Evolutionary conservation across 2,329 filamentous ascomycete genomes (phyloP), one percentile per base, ranked within the genome.

Genomic region (Bipolaris oryzae): DNA sequence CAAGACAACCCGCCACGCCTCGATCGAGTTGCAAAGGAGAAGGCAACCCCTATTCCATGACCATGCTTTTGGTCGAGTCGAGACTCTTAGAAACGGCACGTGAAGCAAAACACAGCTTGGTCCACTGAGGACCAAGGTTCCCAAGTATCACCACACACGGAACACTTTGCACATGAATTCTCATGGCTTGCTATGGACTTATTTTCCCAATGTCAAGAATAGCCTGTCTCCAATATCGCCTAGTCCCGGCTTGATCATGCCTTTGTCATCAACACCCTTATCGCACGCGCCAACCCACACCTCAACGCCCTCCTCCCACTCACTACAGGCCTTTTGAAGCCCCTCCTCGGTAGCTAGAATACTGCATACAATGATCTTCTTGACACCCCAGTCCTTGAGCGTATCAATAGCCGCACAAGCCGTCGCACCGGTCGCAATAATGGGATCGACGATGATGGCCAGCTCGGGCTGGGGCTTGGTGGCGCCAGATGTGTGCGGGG

Each of bases 381-480:
- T 84, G n/a, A 92, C 91, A 25, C 94, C 94, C 93, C 94, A 98
- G 73, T 98, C 93, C 51, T 84, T 85, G 57, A 98, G 81, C 0
- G 91, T 92, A 72, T 95, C 90, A 71, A 98, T 96, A 5, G 94
- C 94, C 0, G 94, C 94, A 28, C 87, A 89, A 56, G 91, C 91
- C 2, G 94, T 98, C 1, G 91, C 92, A 35, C 94, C 94, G 0
- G 95, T 98, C 1, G 94, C 95, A 72, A 98, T 96, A 66, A 98
- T 86, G 3, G 94, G 95, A 73, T 98, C 94, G 45, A 96, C 85
- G 52, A 97, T 81, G 72, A 97, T 90, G 57, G 92, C 92, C 11
- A 96, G 82, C 20, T 85, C 82, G 1, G 85, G 77, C 13, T 77
- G 74, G 3, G 35, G 70, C 54, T 28, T 66, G 23, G 31, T 49